These are phyloP conservation scores for Eucalyptus sp. DNA, from an alignment of 345 rosid genomes.

Conservation along the genomic window DNA sequence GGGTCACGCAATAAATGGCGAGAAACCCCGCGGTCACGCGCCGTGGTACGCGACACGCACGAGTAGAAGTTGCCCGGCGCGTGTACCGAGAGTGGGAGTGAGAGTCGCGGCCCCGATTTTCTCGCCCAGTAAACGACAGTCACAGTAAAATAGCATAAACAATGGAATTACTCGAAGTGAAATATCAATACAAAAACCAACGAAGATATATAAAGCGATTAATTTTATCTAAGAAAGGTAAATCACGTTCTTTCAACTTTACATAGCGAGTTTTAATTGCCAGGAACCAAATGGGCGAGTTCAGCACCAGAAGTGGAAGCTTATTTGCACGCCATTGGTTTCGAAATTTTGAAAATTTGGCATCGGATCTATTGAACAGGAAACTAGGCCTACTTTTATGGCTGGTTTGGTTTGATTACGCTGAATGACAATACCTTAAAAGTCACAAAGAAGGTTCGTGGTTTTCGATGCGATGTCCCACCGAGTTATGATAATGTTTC, in stretches of 20 bases:
- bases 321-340: not conserved
- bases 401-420: too few species aligned
- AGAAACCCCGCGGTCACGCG: not conserved
- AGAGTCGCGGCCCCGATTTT: not conserved
- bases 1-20: not conserved
- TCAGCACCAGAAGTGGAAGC: not conserved
- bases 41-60: not conserved
- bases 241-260: not conserved
- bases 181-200: not conserved
- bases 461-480: rapidly evolving
- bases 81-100: not conserved
- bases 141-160: not conserved
- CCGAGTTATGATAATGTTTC: rapidly evolving
- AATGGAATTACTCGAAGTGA: rapidly evolving
- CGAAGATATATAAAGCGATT: not conserved
- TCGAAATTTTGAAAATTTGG: not conserved
- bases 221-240: not conserved
- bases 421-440: not conserved
- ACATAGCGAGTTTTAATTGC: rapidly evolving
- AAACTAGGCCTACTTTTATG: too few species aligned
- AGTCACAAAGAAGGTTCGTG: not conserved
- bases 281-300: not conserved
- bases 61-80: not conserved
- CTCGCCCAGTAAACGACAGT: not conserved
- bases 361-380: rapidly evolving